These are phyloP conservation scores for Eutrema yunnanense DNA, from an alignment of 345 rosid species.

Conservation along the genomic window DNA sequence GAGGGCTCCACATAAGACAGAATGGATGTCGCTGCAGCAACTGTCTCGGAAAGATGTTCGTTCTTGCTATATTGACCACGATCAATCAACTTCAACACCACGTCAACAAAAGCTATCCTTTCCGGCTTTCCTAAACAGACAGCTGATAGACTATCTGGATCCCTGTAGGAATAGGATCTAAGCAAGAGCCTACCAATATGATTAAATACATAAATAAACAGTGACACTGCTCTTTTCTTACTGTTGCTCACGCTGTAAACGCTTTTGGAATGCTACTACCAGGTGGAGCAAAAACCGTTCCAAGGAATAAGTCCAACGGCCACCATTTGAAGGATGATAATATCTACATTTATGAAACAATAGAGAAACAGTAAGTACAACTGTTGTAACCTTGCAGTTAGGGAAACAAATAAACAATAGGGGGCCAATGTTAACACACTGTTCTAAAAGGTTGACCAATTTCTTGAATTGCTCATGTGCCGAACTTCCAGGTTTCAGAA, in stretches of 20 bases:
- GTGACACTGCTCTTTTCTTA: constrained; percentile 38
- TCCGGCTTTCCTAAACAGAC: constrained; percentile 60
- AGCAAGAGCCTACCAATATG: constrained; percentile 30
- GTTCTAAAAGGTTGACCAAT: constrained; percentile 97
- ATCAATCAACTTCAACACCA: constrained; percentile 76
- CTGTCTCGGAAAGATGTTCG: constrained; percentile 96
- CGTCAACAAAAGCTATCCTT: constrained; percentile 66
- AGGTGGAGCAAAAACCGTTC: constrained; percentile 74
- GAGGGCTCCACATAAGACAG: constrained; percentile 94
- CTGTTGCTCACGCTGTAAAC: constrained; percentile 84
- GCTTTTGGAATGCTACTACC: constrained; percentile 84
- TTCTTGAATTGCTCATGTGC: constrained; percentile 70
- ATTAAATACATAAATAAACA: background rate
- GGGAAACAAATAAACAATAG: constrained; percentile 1
- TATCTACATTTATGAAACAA: constrained; percentile 45
- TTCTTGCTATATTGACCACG: constrained; percentile 99
- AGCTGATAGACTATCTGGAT: constrained; percentile 34
- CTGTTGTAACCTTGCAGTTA: background rate
- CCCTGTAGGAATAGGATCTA: constrained; percentile 43
- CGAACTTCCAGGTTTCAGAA: constrained; percentile 68
- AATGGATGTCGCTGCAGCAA: constrained; percentile 91
- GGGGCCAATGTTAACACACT: constrained; percentile 51
- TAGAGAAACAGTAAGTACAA: constrained; percentile 15
- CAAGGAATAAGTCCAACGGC: constrained; percentile 97
- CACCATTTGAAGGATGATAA: constrained; percentile 98